These are phyloP conservation scores for Naganishia vaughanmartiniae DNA, from an alignment of 768 basidiomycete genomes.

Conservation along the genomic window DNA sequence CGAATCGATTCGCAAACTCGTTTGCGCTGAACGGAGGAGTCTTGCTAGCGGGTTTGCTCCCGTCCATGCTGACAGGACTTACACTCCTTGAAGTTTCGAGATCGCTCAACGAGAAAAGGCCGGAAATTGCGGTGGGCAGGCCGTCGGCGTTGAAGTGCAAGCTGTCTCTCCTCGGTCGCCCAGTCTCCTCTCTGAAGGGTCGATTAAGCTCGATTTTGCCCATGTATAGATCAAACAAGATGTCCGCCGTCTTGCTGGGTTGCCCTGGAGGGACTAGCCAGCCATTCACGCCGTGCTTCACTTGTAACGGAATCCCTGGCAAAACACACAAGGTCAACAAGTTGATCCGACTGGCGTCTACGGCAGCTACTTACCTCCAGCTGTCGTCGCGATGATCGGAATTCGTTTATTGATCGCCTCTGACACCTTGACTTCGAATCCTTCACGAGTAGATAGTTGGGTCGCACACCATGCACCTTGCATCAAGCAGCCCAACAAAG, in stretches of 20 bases:
- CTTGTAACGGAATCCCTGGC: constrained; percentile 80
- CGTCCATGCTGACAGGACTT: neutral
- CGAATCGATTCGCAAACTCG: constrained; percentile 42
- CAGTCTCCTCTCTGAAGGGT: neutral
- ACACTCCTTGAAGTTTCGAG: constrained; percentile 12
- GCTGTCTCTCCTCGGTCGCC: constrained; percentile 18
- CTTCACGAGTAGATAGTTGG: constrained; percentile 88
- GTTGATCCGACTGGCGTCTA: too few relatives aligned
- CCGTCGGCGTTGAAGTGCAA: constrained; percentile 2
- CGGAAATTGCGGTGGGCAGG: constrained; percentile 5
- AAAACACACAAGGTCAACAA: neutral
- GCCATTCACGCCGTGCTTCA: constrained; percentile 82
- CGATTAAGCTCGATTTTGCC: constrained; percentile 56
- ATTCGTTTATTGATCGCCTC: constrained; percentile 80
- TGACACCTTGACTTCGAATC: constrained; percentile 95
- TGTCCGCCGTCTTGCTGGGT: constrained; percentile 68
- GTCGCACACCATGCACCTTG: constrained; percentile 83
- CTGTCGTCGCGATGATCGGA: constrained; percentile 76
- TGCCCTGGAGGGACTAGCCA: constrained; percentile 77
- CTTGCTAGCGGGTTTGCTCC: neutral
- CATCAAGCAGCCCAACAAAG: constrained; percentile 83
- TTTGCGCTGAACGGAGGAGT: constrained; percentile 39
- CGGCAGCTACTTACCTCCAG: constrained; percentile 59
- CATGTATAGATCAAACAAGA: constrained; percentile 74
- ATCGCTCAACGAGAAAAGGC: neutral